Evolutionary conservation across 257 asterid species (phyloP), one percentile per base, ranked within the genome.

Genomic region (Scutellaria galericulata): DNA sequence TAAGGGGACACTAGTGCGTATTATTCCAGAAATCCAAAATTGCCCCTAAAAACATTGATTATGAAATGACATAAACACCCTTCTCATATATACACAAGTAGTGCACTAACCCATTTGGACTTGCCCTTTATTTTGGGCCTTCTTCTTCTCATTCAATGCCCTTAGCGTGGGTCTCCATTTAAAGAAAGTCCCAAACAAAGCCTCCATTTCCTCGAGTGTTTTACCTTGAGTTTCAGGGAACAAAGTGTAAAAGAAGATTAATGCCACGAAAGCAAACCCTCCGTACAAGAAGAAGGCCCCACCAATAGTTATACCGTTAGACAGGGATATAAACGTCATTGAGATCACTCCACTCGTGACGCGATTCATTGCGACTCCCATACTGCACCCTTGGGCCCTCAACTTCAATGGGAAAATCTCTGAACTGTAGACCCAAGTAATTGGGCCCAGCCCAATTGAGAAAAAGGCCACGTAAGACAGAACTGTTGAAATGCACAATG

Each of bases 371-470:
- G 89, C 90, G 8, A 87, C 90, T 0, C 85, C 96, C 53, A 87
- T 73, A 22, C 90, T 79, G 61, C 94, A 88, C 12, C 96, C 96
- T 64, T 88, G 93, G 13, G 96, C 94, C 62, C 96, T 58, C 9
- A 90, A 65, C 72, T 27, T 70, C 59, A 90, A 6, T 2, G 96
- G 96, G 7, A 89, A 89, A 2, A 87, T 87, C 76, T 89, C 94
- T 0, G 96, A 87, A 41, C 90, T 83, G 58, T 87, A 90, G 3
- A 90, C 96, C 96, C 95, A 87, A 14, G 93, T 85, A 6, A 90
- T 88, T 35, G 96, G 96, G 13, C 96, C 94, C 89, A 89, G 68
- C 3, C 96, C 96, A 2, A 86, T 84, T 0, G 96, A 89, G 74
- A 89, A 89, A 44, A 86, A 83, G 1, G 92, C 88, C 67, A 87